Percentiles rank a stretch among this genome's conserved stretches.
Evolutionary conservation across 2,329 filamentous ascomycete genomes (phyloP).

Genomic region (Lecanicillium sp.): DNA sequence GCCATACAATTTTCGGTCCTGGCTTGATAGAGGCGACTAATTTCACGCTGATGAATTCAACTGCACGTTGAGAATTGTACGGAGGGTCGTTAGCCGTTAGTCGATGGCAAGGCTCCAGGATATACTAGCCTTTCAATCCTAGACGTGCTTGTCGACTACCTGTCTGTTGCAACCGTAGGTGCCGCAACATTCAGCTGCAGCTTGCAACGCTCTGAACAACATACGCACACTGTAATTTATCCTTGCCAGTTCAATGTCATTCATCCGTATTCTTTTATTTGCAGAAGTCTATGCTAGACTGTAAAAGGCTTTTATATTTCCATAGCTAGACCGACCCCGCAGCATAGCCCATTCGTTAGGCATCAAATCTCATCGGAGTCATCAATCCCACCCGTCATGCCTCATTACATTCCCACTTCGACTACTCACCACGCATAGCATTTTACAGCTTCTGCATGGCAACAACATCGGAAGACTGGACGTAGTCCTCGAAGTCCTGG

Average conservation of each 20-base stretch:
- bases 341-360: slow-evolving; percentile 8
- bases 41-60: no score
- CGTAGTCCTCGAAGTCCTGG: slow-evolving; percentile 77
- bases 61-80: no score
- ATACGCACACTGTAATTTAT: no score
- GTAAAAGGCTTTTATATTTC: slow-evolving; percentile 7
- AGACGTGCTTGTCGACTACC: no score
- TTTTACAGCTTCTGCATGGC: slow-evolving; percentile 16
- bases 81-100: no score
- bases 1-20: background rate
- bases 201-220: no score
- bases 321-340: slow-evolving; percentile 9
- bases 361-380: slow-evolving; percentile 14
- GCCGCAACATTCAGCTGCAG: no score
- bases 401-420: slow-evolving; percentile 20
- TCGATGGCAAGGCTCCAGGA: no score
- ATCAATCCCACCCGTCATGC: slow-evolving; percentile 23
- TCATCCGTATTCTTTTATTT: slow-evolving; percentile 4
- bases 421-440: slow-evolving; percentile 7
- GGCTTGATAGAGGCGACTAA: background rate
- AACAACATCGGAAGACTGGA: slow-evolving; percentile 50
- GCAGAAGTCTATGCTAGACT: slow-evolving; percentile 9
- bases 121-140: no score
- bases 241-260: no score
- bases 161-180: no score